Percentiles rank a stretch among this genome's conserved stretches.
phyloP scores from a whole-genome alignment of 2,329 filamentous ascomycete genomes.

The Nothophaeocryptopus gaeumannii region DNA sequence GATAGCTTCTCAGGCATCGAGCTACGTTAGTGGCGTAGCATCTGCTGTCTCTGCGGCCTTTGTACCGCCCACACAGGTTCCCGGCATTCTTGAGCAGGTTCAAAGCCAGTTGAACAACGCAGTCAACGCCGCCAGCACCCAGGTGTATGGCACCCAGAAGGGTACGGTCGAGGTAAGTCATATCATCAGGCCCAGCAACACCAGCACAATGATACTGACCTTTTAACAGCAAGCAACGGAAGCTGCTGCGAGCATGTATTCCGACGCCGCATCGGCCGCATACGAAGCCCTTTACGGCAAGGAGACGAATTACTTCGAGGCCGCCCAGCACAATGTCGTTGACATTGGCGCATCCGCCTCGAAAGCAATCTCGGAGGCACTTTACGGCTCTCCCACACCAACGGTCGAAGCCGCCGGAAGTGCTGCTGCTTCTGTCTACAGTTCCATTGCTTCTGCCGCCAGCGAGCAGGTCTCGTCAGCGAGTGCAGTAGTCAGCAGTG shows the following conservation, averaged over 20 bases:
- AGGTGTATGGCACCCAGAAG: slow-evolving; percentile 57
- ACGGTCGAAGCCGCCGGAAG: slow-evolving; percentile 46
- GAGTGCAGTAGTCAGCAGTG: slow-evolving; percentile 43
- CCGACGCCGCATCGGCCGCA: slow-evolving; percentile 31
- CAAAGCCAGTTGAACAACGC: slow-evolving; percentile 57
- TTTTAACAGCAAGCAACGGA: slow-evolving; percentile 49
- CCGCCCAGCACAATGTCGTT: slow-evolving; percentile 53
- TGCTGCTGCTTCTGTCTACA: slow-evolving; percentile 44
- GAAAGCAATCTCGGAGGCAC: slow-evolving; percentile 54
- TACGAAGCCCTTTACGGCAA: slow-evolving; percentile 55
- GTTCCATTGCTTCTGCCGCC: slow-evolving; percentile 46
- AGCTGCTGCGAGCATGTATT: slow-evolving; percentile 53
- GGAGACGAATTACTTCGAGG: slow-evolving; percentile 51
- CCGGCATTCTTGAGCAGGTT: slow-evolving; percentile 57
- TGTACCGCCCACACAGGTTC: slow-evolving; percentile 57
- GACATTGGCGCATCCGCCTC: slow-evolving; percentile 56
- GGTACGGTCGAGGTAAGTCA: slow-evolving; percentile 46
- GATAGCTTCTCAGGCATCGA: slow-evolving; percentile 52
- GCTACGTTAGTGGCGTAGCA: slow-evolving; percentile 49
- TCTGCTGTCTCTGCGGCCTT: slow-evolving; percentile 50
- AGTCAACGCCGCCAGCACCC: slow-evolving; percentile 57
- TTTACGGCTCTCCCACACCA: slow-evolving; percentile 56
- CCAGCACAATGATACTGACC: slow-evolving; percentile 6
- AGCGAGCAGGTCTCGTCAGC: slow-evolving; percentile 47
- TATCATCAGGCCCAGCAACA: not conserved